These are phyloP conservation scores for Phellopilus nigrolimitatus DNA, from an alignment of 1,284 basidiomycete species.

Conservation along the genomic window DNA sequence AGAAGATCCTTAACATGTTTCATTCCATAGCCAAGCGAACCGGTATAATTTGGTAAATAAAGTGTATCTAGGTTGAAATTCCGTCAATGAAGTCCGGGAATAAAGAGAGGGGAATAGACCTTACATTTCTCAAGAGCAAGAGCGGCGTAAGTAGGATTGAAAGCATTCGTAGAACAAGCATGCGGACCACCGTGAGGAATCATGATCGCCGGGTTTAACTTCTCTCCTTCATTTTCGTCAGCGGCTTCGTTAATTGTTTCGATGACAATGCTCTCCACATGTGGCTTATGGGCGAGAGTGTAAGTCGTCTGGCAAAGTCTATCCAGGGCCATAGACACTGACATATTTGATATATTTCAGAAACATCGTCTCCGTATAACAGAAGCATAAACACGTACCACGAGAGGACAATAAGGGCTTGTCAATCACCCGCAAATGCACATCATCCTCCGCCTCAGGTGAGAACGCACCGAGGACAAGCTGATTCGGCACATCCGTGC, in stretches of 20 bases:
- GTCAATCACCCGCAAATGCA: constrained; percentile 40
- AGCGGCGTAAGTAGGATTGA: constrained; percentile 38
- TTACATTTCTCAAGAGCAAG: constrained; percentile 59
- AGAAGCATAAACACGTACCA: background rate
- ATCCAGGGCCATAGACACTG: constrained; percentile 41
- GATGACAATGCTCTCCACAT: constrained; percentile 52
- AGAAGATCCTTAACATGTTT: constrained; percentile 39
- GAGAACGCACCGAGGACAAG: constrained; percentile 43
- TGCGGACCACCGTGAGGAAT: constrained; percentile 72
- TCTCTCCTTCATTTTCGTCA: constrained; percentile 21
- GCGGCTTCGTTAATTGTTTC: constrained; percentile 23
- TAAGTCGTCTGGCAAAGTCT: constrained; percentile 39
- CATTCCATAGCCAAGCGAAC: constrained; percentile 59
- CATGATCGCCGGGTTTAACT: constrained; percentile 40
- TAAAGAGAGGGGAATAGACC: constrained; percentile 22
- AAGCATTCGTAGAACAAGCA: constrained; percentile 42
- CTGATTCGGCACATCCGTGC: constrained; percentile 44
- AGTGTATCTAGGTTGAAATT: constrained; percentile 43
- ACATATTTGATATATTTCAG: background rate
- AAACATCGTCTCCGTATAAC: background rate
- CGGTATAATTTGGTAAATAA: constrained; percentile 65
- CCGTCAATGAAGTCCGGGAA: background rate
- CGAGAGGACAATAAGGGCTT: constrained; percentile 32
- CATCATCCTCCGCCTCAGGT: constrained; percentile 42
- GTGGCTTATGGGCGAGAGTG: constrained; percentile 42